Evolutionary conservation across 1,284 basidiomycete genomes (phyloP).

Genomic region (Amylostereum areolatum): DNA sequence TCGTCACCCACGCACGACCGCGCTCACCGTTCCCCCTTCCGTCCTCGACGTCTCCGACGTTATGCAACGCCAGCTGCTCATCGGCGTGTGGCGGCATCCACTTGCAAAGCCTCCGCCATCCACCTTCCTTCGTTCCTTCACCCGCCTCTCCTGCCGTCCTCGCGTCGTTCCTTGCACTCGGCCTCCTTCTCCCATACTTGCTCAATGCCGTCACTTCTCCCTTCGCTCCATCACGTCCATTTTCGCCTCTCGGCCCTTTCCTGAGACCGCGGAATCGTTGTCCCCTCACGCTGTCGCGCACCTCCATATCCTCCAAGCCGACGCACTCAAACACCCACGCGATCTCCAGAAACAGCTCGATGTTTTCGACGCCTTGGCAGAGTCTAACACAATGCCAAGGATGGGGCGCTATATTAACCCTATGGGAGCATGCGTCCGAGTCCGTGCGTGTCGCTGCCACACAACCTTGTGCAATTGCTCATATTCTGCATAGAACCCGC

Average conservation of each 20-base stretch:
- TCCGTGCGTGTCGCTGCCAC: constrained; percentile 48
- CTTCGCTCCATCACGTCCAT: not conserved
- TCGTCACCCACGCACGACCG: not conserved
- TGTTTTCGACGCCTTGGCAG: constrained; percentile 60
- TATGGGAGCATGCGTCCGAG: constrained; percentile 78
- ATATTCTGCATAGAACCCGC: constrained; percentile 42
- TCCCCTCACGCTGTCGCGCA: constrained; percentile 61
- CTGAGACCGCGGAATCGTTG: constrained; percentile 39
- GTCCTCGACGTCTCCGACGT: not conserved
- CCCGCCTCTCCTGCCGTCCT: not conserved
- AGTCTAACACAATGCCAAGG: constrained; percentile 60
- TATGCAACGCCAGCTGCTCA: not conserved
- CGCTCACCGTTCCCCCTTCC: not conserved
- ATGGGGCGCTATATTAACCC: constrained; percentile 63
- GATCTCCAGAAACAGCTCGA: constrained; percentile 64
- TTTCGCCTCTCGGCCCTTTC: not conserved
- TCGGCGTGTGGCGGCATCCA: not conserved
- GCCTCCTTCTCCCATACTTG: constrained; percentile 1
- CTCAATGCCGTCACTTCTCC: constrained; percentile 10
- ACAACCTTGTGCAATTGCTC: constrained; percentile 4
- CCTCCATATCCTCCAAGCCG: constrained; percentile 66
- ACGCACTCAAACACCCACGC: constrained; percentile 64
- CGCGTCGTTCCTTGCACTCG: not conserved
- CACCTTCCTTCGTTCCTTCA: no score
- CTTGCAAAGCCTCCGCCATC: not conserved